These are phyloP conservation scores for Fusarium equiseti DNA, from an alignment of 2,329 filamentous ascomycete species.

Conservation along the genomic window DNA sequence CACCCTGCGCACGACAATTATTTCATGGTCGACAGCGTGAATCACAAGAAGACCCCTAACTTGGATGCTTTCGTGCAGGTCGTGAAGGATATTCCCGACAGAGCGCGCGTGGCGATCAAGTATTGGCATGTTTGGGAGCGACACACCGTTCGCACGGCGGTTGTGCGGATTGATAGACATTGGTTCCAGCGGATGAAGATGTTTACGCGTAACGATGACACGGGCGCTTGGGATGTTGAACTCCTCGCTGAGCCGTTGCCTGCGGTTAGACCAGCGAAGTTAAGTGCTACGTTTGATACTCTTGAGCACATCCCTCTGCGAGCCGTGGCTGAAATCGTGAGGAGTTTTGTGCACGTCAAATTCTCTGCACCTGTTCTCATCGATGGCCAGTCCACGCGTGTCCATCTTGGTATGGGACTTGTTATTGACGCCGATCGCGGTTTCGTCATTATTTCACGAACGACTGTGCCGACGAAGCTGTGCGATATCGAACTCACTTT, in stretches of 20 bases:
- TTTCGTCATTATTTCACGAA: constrained; percentile 90
- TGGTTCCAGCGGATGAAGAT: constrained; percentile 96
- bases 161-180: constrained; percentile 92
- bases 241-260: constrained; percentile 85
- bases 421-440: constrained; percentile 97
- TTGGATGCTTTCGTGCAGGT: constrained; percentile 70
- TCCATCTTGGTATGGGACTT: constrained; percentile 93
- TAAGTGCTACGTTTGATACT: constrained; percentile 89
- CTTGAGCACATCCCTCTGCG: constrained; percentile 88
- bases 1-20: constrained; percentile 16
- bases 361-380: constrained; percentile 95
- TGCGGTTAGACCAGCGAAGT: constrained; percentile 75
- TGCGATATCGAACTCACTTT: constrained; percentile 97
- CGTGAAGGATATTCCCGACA: constrained; percentile 25
- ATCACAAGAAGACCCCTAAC: constrained; percentile 83
- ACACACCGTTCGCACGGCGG: constrained; percentile 91
- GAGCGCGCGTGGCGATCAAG: constrained; percentile 18
- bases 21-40: constrained; percentile 75
- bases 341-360: constrained; percentile 92
- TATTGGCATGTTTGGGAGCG: constrained; percentile 31
- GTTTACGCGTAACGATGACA: constrained; percentile 87
- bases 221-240: constrained; percentile 93
- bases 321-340: constrained; percentile 89
- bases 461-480: constrained; percentile 93
- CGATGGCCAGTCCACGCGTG: constrained; percentile 72